These are phyloP conservation scores for Umbelopsis sp. DNA, from an alignment of 371 early-diverging fungal genomes.

Conservation along the genomic window DNA sequence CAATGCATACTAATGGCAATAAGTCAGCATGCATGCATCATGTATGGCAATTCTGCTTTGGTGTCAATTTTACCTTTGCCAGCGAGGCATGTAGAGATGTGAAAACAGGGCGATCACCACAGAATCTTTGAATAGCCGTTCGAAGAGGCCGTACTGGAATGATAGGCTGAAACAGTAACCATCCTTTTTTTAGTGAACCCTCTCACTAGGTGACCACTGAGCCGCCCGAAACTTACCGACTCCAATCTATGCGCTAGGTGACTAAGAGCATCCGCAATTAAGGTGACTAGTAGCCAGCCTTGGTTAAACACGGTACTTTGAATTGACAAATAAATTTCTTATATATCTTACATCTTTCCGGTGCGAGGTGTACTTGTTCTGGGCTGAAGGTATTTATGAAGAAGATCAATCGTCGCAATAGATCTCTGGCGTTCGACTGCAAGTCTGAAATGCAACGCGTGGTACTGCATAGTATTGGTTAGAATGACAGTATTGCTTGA, in stretches of 20 bases:
- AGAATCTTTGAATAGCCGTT: constrained; percentile 43
- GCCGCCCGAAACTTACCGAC: constrained; percentile 27
- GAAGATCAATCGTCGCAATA: constrained; percentile 34
- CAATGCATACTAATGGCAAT: constrained; percentile 37
- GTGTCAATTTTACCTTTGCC: constrained; percentile 42
- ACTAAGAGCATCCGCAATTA: constrained; percentile 51
- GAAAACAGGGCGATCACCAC: constrained; percentile 38
- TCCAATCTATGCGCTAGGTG: constrained; percentile 37
- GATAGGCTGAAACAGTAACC: constrained; percentile 35
- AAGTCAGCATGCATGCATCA: constrained; percentile 30
- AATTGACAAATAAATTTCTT: too few relatives aligned
- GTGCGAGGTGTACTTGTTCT: constrained; percentile 42
- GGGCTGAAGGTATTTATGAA: constrained; percentile 55
- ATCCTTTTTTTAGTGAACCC: neutral
- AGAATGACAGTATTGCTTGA: neutral
- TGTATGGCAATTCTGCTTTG: neutral
- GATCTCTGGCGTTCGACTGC: constrained; percentile 32
- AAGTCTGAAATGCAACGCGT: constrained; percentile 42
- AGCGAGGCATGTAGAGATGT: constrained; percentile 64
- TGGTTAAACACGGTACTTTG: neutral
- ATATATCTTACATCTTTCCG: constrained; percentile 44
- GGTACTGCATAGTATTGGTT: constrained; percentile 31
- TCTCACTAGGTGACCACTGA: neutral
- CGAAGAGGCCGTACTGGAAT: constrained; percentile 46
- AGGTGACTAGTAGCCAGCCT: constrained; percentile 32